These are phyloP conservation scores for Galeopsis tetrahit DNA, from an alignment of 257 asterid species.

Conservation along the genomic window DNA sequence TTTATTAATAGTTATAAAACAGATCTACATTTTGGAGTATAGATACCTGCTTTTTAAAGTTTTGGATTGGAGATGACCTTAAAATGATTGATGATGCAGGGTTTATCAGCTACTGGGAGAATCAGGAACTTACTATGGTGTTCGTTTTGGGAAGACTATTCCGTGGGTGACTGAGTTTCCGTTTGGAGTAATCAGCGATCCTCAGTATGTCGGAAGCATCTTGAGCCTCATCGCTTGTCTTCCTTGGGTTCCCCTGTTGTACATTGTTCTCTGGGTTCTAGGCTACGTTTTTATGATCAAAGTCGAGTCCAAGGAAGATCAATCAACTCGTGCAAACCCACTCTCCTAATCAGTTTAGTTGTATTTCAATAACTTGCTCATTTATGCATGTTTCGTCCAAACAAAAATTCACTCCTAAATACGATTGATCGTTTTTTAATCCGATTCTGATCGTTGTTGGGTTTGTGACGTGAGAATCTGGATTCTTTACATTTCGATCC, in stretches of 20 bases:
- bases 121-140: slow-evolving; percentile 88
- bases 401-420: slow-evolving; percentile 8
- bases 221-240: slow-evolving; percentile 81
- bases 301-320: slow-evolving; percentile 81
- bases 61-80: no score
- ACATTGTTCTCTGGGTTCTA: slow-evolving; percentile 65
- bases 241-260: slow-evolving; percentile 66
- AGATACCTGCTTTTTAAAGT: no score
- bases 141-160: slow-evolving; percentile 82
- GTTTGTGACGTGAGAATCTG: not conserved
- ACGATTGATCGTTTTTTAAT: slow-evolving; percentile 8
- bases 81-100: slow-evolving; percentile 48
- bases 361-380: slow-evolving; percentile 5
- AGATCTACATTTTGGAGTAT: no score
- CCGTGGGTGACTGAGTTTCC: slow-evolving; percentile 91
- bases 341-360: slow-evolving; percentile 38
- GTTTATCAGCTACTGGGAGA: slow-evolving; percentile 94
- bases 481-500: not conserved
- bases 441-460: not conserved
- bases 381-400: not conserved
- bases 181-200: slow-evolving; percentile 84
- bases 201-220: slow-evolving; percentile 90
- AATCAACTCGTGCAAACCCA: slow-evolving; percentile 76
- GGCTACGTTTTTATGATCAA: slow-evolving; percentile 76
- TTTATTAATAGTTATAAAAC: no score